Conservation (phyloP, 179 eudicot species). For the Carnegiea gigantea region DNA sequence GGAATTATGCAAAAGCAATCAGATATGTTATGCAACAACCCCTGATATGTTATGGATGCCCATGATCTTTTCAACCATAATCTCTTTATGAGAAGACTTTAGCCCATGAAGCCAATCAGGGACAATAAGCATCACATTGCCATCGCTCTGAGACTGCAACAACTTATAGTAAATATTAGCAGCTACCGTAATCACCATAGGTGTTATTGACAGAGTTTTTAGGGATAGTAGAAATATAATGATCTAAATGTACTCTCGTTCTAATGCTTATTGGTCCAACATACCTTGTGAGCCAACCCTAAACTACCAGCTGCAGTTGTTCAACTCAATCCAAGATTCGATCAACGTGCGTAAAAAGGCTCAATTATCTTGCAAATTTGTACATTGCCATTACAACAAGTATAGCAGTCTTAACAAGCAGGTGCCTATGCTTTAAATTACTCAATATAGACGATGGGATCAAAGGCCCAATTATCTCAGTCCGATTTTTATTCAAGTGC, state of each 20-base stretch:
- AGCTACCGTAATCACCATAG: slow-evolving; percentile 72
- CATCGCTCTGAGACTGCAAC: slow-evolving; percentile 72
- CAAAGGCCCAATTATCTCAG: too few relatives aligned
- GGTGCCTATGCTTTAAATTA: slow-evolving; percentile 71
- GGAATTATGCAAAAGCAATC: too few relatives aligned
- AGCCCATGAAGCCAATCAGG: slow-evolving; percentile 72
- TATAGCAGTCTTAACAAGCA: slow-evolving; percentile 70
- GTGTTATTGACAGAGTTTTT: slow-evolving; percentile 71
- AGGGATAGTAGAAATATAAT: slow-evolving; percentile 61
- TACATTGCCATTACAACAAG: slow-evolving; percentile 68
- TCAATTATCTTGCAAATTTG: slow-evolving; percentile 72
- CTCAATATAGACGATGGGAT: slow-evolving; percentile 53
- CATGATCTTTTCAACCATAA: slow-evolving; percentile 79
- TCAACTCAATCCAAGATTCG: slow-evolving; percentile 68
- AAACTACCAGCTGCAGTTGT: slow-evolving; percentile 73
- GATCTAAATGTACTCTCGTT: slow-evolving; percentile 70
- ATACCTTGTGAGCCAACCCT: slow-evolving; percentile 73
- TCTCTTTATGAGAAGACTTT: slow-evolving; percentile 56
- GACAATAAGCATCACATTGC: slow-evolving; percentile 77
- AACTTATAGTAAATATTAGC: slow-evolving; percentile 74
- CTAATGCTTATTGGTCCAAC: slow-evolving; percentile 64
- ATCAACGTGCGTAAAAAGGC: slow-evolving; percentile 60
- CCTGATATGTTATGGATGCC: too few relatives aligned
- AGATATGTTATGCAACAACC: too few relatives aligned
- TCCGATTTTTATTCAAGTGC: too few relatives aligned